phyloP scores from a whole-genome alignment of 208 protist species.

The Leptomonas pyrrhocoris region DNA sequence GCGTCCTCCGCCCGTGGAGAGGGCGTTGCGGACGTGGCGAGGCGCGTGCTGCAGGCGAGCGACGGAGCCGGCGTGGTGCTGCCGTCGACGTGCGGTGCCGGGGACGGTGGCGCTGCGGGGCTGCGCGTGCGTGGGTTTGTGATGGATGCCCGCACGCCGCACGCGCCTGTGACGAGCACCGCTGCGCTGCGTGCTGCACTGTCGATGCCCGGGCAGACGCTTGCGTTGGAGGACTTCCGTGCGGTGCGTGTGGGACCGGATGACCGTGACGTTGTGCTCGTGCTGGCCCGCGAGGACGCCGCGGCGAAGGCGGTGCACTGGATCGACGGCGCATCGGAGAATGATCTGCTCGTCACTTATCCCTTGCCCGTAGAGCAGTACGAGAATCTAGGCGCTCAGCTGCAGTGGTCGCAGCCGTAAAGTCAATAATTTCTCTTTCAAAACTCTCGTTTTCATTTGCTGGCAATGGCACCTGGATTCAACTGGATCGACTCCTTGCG shows the following conservation, averaged over 20 bases:
- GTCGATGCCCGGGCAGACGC: constrained; percentile 47
- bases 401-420: constrained; percentile 17
- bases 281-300: constrained; percentile 40
- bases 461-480: too few relatives aligned
- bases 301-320: constrained; percentile 45
- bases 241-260: constrained; percentile 31
- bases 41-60: constrained; percentile 9
- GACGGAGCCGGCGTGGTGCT: constrained; percentile 9
- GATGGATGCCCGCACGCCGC: constrained; percentile 35
- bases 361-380: constrained; percentile 42
- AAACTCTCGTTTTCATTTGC: too few relatives aligned
- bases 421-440: too few relatives aligned
- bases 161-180: constrained; percentile 6
- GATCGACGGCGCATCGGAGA: constrained; percentile 47
- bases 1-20: constrained; percentile 2
- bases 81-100: constrained; percentile 18
- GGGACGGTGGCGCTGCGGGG: constrained; percentile 1
- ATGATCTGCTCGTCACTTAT: constrained; percentile 47
- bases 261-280: constrained; percentile 31
- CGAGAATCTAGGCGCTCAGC: constrained; percentile 35
- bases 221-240: constrained; percentile 63
- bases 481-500: too few relatives aligned
- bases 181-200: constrained; percentile 25
- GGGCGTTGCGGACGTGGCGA: constrained; percentile 12
- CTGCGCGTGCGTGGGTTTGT: constrained; percentile 40